Evolutionary conservation across 2,329 filamentous ascomycete species (phyloP).

Genomic region (Fusarium sp.): DNA sequence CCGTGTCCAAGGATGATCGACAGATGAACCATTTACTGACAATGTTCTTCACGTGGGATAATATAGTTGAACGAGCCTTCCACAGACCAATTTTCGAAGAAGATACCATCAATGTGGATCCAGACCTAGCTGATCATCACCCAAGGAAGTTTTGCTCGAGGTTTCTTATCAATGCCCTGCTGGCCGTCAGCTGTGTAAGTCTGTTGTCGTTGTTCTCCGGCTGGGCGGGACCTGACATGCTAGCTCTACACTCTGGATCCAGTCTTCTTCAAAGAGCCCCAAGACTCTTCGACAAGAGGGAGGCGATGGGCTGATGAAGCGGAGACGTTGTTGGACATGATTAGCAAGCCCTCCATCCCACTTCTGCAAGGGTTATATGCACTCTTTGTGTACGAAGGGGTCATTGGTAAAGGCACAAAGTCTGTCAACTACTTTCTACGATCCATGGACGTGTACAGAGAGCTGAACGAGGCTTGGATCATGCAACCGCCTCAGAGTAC

Average conservation of each 20-base stretch:
- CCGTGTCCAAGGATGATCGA: background rate
- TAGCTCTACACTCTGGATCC: background rate
- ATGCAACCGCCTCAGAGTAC: background rate
- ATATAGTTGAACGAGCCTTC: background rate
- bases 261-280: background rate
- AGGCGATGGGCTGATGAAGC: background rate
- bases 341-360: background rate
- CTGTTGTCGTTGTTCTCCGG: background rate
- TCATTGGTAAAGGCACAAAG: background rate
- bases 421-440: background rate
- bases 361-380: background rate
- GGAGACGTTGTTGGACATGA: background rate
- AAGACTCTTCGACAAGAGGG: background rate
- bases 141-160: background rate
- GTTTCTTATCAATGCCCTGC: background rate
- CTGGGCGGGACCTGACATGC: background rate
- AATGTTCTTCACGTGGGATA: background rate
- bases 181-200: background rate
- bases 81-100: background rate
- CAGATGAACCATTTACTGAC: background rate
- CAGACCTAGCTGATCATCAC: background rate
- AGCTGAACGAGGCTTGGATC: background rate
- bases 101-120: background rate
- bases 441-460: background rate
- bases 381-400: background rate